Percentiles rank a stretch among this genome's conserved stretches.
Conservation (phyloP, 148 eudicot genomes). For the Suaeda aralocaspica region DNA sequence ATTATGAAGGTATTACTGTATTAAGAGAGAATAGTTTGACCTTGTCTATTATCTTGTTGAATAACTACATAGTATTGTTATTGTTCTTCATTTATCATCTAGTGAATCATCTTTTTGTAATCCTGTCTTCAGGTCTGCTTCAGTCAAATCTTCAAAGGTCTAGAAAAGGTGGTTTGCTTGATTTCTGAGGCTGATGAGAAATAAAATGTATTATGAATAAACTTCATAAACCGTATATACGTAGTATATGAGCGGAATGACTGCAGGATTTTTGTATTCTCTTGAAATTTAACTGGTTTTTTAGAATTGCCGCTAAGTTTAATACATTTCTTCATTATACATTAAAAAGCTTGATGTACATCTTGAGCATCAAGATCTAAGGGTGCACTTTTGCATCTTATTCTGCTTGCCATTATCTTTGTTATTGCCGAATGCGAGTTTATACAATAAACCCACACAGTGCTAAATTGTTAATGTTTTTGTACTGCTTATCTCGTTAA, state of each 20-base stretch:
- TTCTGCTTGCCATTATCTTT: not conserved
- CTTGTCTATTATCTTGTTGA: not conserved
- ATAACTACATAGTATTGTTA: not conserved
- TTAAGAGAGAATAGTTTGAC: no score
- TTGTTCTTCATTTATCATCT: not conserved
- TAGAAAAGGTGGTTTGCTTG: conserved; percentile 10
- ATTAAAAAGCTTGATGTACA: conserved; percentile 7
- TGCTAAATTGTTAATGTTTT: not conserved
- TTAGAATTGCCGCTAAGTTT: not conserved
- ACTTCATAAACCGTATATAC: conserved; percentile 11
- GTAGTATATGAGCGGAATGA: not conserved
- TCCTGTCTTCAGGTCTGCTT: conserved; percentile 32
- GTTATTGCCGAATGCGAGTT: not conserved
- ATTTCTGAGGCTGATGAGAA: not conserved
- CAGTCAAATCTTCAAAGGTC: conserved; percentile 15
- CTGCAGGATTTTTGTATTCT: not conserved
- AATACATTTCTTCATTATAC: not conserved
- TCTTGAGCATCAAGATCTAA: conserved; percentile 28
- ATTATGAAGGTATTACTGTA: not conserved
- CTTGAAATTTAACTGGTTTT: not conserved
- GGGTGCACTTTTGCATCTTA: not conserved
- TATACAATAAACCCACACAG: no score
- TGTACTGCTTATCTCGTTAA: no score
- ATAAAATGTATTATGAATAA: conserved; percentile 17
- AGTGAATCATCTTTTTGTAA: not conserved